Conservation (phyloP, 495 filamentous ascomycete genomes). For the Terfezia boudieri region DNA sequence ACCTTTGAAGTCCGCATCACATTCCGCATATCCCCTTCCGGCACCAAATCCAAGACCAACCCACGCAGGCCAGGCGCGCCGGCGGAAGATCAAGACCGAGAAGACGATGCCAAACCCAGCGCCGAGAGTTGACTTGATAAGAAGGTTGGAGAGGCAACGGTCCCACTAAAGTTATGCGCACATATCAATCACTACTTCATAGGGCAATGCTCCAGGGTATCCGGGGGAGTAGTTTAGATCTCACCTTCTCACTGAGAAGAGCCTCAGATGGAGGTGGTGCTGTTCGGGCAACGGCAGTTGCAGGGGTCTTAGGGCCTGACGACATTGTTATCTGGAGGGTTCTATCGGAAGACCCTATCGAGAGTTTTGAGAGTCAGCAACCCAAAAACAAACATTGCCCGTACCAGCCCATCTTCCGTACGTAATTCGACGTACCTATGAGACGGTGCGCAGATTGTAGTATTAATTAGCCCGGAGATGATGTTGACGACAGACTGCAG, state of each 20-base stretch:
- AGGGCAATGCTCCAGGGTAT: too few species aligned
- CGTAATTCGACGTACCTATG: too few species aligned
- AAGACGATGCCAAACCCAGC: slow-evolving; percentile 94
- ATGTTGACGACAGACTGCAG: too few species aligned
- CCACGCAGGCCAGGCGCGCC: slow-evolving; percentile 85
- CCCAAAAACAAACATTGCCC: too few species aligned
- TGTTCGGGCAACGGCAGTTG: neutral
- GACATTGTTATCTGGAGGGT: neutral
- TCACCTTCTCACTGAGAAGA: neutral
- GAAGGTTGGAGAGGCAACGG: slow-evolving; percentile 81
- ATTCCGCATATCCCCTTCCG: slow-evolving; percentile 89
- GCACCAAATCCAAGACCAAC: slow-evolving; percentile 86
- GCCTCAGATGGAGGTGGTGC: neutral
- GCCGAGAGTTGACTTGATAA: slow-evolving; percentile 85
- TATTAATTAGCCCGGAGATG: too few species aligned
- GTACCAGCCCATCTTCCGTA: too few species aligned
- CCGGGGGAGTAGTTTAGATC: neutral
- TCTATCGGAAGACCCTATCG: too few species aligned
- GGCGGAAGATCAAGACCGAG: slow-evolving; percentile 92
- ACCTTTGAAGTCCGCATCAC: slow-evolving; percentile 40
- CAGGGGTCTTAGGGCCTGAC: neutral
- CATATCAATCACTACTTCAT: too few species aligned
- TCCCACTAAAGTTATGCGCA: slow-evolving; percentile 52
- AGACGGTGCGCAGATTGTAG: too few species aligned
- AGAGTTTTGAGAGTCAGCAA: too few species aligned